Conservation (phyloP, 148 eudicot species). For the Oxyria digyna region DNA sequence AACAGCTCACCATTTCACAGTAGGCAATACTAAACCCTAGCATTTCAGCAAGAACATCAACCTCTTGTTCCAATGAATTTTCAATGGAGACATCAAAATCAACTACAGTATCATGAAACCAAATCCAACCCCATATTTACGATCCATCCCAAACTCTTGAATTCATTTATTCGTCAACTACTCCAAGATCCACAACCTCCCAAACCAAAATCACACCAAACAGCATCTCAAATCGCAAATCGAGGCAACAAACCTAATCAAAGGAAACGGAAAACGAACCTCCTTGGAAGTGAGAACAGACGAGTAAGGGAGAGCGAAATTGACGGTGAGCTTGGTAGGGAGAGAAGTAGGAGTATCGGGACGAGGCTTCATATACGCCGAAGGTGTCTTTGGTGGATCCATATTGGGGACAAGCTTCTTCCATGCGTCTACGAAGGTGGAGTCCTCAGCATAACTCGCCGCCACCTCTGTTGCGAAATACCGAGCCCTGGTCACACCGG, state of each 20-base stretch:
- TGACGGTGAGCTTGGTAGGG: slow-evolving; percentile 12
- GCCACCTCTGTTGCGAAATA: slow-evolving; percentile 2
- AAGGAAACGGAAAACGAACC: neutral
- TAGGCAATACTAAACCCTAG: neutral
- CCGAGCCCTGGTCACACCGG: neutral
- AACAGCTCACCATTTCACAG: neutral
- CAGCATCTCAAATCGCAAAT: neutral
- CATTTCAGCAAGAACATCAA: neutral
- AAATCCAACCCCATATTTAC: neutral
- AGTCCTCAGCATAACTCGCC: neutral
- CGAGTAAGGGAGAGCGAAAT: slow-evolving; percentile 14
- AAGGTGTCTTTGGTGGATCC: slow-evolving; percentile 10
- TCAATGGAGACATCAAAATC: neutral
- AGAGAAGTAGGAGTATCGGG: slow-evolving; percentile 8
- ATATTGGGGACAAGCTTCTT: neutral
- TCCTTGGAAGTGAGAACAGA: slow-evolving; percentile 7
- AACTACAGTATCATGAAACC: neutral
- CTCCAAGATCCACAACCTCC: neutral
- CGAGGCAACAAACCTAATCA: neutral
- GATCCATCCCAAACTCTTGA: neutral
- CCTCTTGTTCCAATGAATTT: neutral
- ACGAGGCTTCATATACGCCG: slow-evolving; percentile 9
- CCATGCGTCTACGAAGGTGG: slow-evolving; percentile 7
- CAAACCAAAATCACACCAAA: neutral
- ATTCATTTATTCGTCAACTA: neutral